These are phyloP conservation scores for Cicer arietinum DNA, from an alignment of 306 rosid genomes.

Conservation along the genomic window DNA sequence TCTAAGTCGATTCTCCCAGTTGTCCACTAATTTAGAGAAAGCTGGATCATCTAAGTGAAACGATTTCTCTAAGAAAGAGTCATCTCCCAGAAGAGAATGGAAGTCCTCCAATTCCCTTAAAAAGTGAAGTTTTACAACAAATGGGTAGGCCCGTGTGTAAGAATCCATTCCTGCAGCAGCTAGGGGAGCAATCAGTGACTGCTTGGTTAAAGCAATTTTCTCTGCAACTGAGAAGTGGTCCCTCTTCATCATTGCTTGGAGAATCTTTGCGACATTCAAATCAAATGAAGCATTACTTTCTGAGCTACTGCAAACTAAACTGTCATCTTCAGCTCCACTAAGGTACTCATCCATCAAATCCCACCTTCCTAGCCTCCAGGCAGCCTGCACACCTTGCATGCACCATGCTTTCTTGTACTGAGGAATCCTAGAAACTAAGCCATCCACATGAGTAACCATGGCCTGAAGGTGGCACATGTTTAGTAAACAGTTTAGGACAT, in stretches of 20 bases:
- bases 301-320: slow-evolving; percentile 81
- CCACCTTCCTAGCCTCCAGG: slow-evolving; percentile 99
- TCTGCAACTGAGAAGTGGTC: slow-evolving; percentile 86
- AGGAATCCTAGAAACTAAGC: slow-evolving; percentile 83
- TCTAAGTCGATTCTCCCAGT: slow-evolving; percentile 91
- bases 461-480: slow-evolving; percentile 99
- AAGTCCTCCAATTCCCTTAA: slow-evolving; percentile 91
- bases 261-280: slow-evolving; percentile 91
- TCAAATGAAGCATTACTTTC: slow-evolving; percentile 96
- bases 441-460: slow-evolving; percentile 98
- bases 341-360: slow-evolving; percentile 98
- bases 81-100: slow-evolving; percentile 71
- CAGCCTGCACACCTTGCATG: slow-evolving; percentile 99
- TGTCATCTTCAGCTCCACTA: slow-evolving; percentile 83
- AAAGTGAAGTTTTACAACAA: slow-evolving; percentile 93
- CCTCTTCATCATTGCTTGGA: slow-evolving; percentile 95
- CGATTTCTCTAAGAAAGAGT: slow-evolving; percentile 84
- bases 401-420: slow-evolving; percentile 92
- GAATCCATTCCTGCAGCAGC: slow-evolving; percentile 99
- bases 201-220: slow-evolving; percentile 88
- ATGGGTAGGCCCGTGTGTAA: slow-evolving; percentile 89
- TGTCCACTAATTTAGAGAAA: slow-evolving; percentile 73
- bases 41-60: slow-evolving; percentile 65
- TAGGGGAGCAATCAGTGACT: slow-evolving; percentile 86
- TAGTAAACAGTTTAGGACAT: slow-evolving; percentile 87